Base-by-base conservation (phyloP, 768 basidiomycete genomes). In the Polyporus arcularius region DNA sequence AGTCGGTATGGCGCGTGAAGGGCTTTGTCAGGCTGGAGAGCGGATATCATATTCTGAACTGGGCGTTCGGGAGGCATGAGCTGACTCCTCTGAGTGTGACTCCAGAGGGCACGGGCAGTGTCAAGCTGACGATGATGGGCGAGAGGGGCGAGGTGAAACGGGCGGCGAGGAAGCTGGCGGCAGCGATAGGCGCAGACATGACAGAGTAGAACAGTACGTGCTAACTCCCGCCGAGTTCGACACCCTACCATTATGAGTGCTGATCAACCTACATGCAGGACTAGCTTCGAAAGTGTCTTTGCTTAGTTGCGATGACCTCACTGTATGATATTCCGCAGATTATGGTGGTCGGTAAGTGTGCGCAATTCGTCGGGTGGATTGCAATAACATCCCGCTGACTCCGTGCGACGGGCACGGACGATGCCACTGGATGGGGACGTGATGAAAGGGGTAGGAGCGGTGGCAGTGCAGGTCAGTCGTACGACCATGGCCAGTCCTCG, bases 51-150 rank as follows among this genome's bases (percentile, higher is more conserved):
- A 89, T 94, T 60, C 67, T 96, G 60, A 98, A 98, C 70, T 98
- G 94, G 93, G 94, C 95, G 7, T 98, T 97, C 75, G 92, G 92
- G 14, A 83, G 95, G 42, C 87, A 83, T 70, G 92, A 94, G 30
- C 74, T 89, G 42, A 80, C 86, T 11, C 77, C 72, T 4, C 66
- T 72, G 14, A 65, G 67, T 18, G 72, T 72, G 1, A 73, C 74
- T n/a, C 66, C 62, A 38, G 65, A 49, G 41, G 49, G 21, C 69
- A 68, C 1, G 70, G 65, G 11, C 79, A 73, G 78, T 5, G 68
- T 94, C 26, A 78, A 80, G 56, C 64, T 96, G 71, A 96, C 94
- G n/a, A 82, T 91, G 31, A 98, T 98, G 96, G 95, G 95, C 9
- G 89, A 91, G 70, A 79, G 88, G 46, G 94, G 93, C 12, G 92